Conservation (phyloP, 768 basidiomycete genomes). For the Coprinellus micaceus region DNA sequence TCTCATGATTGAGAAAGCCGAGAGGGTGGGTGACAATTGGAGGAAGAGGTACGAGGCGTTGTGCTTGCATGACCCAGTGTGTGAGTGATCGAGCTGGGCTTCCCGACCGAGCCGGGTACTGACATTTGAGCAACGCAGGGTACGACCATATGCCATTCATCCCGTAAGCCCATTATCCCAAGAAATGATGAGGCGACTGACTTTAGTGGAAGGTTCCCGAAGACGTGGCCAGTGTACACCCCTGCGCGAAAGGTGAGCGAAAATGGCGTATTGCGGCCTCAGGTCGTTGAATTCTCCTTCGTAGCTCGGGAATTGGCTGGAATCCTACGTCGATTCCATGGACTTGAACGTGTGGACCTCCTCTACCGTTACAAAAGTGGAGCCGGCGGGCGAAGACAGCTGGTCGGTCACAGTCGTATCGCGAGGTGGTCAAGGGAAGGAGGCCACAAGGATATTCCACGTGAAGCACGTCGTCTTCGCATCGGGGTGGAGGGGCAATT, state of each 20-base stretch:
- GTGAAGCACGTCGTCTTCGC: constrained; percentile 55
- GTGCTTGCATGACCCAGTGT: constrained; percentile 65
- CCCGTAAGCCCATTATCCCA: too few relatives aligned
- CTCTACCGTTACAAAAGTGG: constrained; percentile 30
- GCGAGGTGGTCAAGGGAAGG: constrained; percentile 31
- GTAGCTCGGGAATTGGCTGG: constrained; percentile 34
- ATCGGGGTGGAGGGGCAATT: constrained; percentile 46
- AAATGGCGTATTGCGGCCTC: too few relatives aligned
- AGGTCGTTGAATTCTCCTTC: not conserved
- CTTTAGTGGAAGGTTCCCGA: constrained; percentile 23
- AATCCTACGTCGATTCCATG: constrained; percentile 30
- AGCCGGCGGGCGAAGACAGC: constrained; percentile 28
- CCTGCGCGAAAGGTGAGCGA: constrained; percentile 25
- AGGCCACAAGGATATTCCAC: constrained; percentile 37
- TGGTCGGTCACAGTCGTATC: constrained; percentile 44
- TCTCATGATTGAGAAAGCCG: constrained; percentile 64
- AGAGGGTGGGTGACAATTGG: constrained; percentile 63
- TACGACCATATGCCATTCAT: constrained; percentile 59
- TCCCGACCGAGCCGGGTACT: too few relatives aligned
- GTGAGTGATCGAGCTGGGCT: constrained; percentile 36
- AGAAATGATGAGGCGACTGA: not conserved
- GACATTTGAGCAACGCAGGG: too few relatives aligned
- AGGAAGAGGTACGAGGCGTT: constrained; percentile 62
- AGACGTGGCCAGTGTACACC: constrained; percentile 29
- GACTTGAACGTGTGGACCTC: constrained; percentile 53